Percentiles rank a stretch among this genome's conserved stretches.
These are phyloP conservation scores for Coniferiporia weirii DNA, from an alignment of 1,284 basidiomycete species.

Conservation along the genomic window DNA sequence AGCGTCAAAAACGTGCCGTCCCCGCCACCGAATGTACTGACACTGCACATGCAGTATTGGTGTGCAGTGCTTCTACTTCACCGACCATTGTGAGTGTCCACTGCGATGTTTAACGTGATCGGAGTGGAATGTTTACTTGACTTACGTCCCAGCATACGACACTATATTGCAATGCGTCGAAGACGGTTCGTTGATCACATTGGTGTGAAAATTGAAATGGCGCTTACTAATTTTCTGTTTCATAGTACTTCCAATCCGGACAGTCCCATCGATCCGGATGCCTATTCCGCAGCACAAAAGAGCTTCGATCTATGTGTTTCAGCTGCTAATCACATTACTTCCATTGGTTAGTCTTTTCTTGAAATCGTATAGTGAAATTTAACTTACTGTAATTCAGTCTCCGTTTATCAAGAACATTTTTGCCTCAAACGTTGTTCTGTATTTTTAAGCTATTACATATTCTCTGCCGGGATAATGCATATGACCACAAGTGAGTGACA, in stretches of 20 bases:
- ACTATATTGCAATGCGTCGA: slow-evolving; percentile 19
- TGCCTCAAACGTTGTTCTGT: slow-evolving; percentile 61
- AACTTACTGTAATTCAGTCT: slow-evolving; percentile 33
- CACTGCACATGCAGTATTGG: slow-evolving; percentile 85
- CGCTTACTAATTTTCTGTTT: background rate
- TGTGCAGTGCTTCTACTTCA: slow-evolving; percentile 74
- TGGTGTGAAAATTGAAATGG: background rate
- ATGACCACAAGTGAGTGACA: slow-evolving; percentile 50
- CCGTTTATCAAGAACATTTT: slow-evolving; percentile 58
- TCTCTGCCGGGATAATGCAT: slow-evolving; percentile 81
- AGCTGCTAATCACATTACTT: slow-evolving; percentile 77
- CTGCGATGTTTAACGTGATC: background rate
- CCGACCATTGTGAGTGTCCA: slow-evolving; percentile 67
- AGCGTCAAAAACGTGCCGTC: slow-evolving; percentile 36
- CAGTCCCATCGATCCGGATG: slow-evolving; percentile 43
- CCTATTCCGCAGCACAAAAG: slow-evolving; percentile 51
- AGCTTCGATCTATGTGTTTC: slow-evolving; percentile 66
- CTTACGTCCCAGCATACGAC: slow-evolving; percentile 14
- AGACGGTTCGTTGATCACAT: slow-evolving; percentile 26
- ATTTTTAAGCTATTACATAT: slow-evolving; percentile 78
- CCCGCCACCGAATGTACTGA: slow-evolving; percentile 60
- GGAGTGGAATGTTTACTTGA: background rate
- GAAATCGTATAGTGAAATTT: background rate
- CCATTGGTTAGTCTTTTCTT: slow-evolving; percentile 46
- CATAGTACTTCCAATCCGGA: slow-evolving; percentile 21